Base-by-base conservation (phyloP, 768 basidiomycete species). In the Auriscalpium microsporum region DNA sequence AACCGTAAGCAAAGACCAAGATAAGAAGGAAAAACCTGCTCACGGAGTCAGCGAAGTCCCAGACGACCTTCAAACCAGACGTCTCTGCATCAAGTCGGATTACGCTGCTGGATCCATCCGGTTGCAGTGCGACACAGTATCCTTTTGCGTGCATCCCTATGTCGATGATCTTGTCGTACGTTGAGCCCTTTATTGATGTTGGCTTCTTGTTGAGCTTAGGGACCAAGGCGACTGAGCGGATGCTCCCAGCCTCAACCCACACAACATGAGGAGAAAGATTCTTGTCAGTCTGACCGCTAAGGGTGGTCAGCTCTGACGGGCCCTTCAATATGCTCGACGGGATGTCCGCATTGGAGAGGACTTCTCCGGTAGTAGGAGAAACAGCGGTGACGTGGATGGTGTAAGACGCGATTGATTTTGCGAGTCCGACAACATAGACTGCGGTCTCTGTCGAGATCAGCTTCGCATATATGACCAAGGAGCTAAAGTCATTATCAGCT, bases 331-430 rank as follows among this genome's bases (percentile, higher is more conserved):
- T 70, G 40, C 63, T 72, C 1, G 86, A 86, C 13, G 83, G 78
- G 36, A 92, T 69, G 55, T 79, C 72, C 1, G 70, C 72, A 21
- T 69, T 75, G 11, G 73, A 64, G 53, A 85, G 62, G 19, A 83
- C 58, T 40, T 75, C 70, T 4, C 86, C 87, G 4, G 77, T 80
- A 3, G 67, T 52, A 0, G 82, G 64, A 49, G 81, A 75, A 8
- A 94, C 70, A 1, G 83, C 73, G 19, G 82, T 79, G 58, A 88
- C 73, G 54, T 87, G 83, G 1, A 95, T 70, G 13, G 84, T 84
- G 62, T 84, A 82, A 0, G 83, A 75, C 45, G 69, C 56, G 63
- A 70, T 76, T 44, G 66, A 75, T 58, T 69, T 74, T 8, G 66
- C 65, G 56, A 81, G 67, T 1, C 80, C 80, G 19, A 80, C 62